Evolutionary conservation across 169 alveolate genomes (phyloP).

Genomic region (Plasmodium fragile): DNA sequence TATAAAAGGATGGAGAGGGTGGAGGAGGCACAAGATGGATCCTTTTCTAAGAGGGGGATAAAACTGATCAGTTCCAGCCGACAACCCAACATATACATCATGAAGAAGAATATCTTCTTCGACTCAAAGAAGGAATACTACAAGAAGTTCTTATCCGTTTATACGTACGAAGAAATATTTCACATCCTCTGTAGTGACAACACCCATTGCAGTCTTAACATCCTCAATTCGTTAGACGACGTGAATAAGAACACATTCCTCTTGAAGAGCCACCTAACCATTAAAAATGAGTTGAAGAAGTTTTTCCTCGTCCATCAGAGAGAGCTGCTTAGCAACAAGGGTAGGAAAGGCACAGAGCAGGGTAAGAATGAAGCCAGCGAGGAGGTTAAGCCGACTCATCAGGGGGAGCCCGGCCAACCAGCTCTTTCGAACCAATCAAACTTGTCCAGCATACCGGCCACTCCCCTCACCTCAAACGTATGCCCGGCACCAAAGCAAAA

Average conservation of each 20-base stretch:
- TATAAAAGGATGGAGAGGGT: neutral
- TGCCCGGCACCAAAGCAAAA: neutral
- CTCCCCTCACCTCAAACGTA: neutral
- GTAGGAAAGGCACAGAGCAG: neutral
- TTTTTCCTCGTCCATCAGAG: conserved; percentile 26
- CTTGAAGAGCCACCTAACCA: conserved; percentile 18
- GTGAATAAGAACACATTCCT: conserved; percentile 36
- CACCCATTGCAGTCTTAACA: neutral
- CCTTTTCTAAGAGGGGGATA: neutral
- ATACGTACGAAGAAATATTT: conserved; percentile 57
- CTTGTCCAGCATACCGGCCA: too few species aligned
- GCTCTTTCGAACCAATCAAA: neutral
- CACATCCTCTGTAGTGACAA: conserved; percentile 19
- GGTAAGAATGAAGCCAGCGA: neutral
- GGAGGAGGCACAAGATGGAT: neutral
- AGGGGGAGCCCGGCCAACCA: neutral
- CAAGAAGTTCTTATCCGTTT: conserved; percentile 37
- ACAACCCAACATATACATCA: neutral
- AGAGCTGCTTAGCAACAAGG: neutral
- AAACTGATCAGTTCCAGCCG: neutral
- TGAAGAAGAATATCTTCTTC: conserved; percentile 58
- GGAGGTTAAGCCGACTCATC: neutral
- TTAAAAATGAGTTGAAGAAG: conserved; percentile 44
- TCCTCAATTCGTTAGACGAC: conserved; percentile 11
- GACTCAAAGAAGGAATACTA: conserved; percentile 56